Conservation (phyloP, 768 basidiomycete species). For the Auricularia sp. region DNA sequence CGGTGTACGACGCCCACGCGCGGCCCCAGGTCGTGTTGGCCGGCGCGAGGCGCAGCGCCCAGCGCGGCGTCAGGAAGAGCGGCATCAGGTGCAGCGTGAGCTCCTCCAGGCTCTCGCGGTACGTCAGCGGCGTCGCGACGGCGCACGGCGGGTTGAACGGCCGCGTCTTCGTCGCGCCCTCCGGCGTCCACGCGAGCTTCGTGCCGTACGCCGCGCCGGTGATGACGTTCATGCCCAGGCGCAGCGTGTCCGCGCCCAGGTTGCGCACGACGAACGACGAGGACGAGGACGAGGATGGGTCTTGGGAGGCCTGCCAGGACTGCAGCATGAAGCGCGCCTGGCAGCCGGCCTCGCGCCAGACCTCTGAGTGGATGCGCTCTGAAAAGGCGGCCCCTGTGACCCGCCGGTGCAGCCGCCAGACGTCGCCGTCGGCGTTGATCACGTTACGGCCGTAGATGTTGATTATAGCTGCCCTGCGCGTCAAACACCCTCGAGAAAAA, state of each 20-base stretch:
- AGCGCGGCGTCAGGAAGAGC: conserved; percentile 6
- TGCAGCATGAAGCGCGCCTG: conserved; percentile 4
- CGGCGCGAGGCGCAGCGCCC: conserved; percentile 3
- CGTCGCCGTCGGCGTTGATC: conserved; percentile 5
- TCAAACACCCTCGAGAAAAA: too few species aligned
- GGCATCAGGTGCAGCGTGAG: conserved; percentile 8
- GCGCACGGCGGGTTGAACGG: conserved; percentile 1
- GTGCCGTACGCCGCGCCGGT: conserved; percentile 5
- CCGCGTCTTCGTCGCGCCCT: background rate
- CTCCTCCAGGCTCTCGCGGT: conserved; percentile 5
- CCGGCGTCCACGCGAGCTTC: background rate
- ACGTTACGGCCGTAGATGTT: conserved; percentile 8
- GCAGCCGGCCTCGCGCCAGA: conserved; percentile 4
- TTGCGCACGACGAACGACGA: conserved; percentile 1
- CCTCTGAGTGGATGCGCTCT: conserved; percentile 3
- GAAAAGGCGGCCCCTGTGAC: conserved; percentile 4
- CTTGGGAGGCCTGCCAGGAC: background rate
- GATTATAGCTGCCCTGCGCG: conserved; percentile 2
- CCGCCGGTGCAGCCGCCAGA: conserved; percentile 5
- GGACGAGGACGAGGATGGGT: background rate
- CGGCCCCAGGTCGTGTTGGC: conserved; percentile 2
- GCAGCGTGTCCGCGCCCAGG: conserved; percentile 3
- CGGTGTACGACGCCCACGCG: conserved; percentile 5
- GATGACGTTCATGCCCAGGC: conserved; percentile 6
- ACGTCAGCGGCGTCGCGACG: background rate